Evolutionary conservation across 2,329 filamentous ascomycete species (phyloP).

Genomic region (Scopulariopsis brevicaulis): DNA sequence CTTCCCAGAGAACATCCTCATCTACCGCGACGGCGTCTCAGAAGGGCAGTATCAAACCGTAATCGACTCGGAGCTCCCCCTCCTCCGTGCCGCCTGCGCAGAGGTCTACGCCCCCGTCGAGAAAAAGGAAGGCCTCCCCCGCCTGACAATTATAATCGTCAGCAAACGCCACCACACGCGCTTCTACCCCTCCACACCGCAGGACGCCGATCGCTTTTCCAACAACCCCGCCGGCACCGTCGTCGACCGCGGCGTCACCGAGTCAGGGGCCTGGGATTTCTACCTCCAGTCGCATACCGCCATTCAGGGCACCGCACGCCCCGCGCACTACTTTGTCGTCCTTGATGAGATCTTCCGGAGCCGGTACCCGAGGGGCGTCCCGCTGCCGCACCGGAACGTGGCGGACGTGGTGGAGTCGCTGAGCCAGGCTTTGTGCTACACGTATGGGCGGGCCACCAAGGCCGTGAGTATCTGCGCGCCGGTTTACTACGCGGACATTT

Average conservation of each 20-base stretch:
- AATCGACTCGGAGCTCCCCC: slow-evolving; percentile 54
- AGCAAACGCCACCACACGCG: slow-evolving; percentile 85
- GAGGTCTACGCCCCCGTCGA: slow-evolving; percentile 7
- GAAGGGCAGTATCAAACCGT: slow-evolving; percentile 71
- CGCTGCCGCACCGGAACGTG: slow-evolving; percentile 21
- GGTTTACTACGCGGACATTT: slow-evolving; percentile 81
- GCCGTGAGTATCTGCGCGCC: slow-evolving; percentile 79
- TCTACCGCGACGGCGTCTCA: slow-evolving; percentile 84
- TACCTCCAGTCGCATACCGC: slow-evolving; percentile 73
- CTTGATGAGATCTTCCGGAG: slow-evolving; percentile 55
- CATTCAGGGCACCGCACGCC: slow-evolving; percentile 67
- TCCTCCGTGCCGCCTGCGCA: slow-evolving; percentile 52
- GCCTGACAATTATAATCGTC: slow-evolving; percentile 64
- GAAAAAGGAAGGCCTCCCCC: slow-evolving; percentile 31
- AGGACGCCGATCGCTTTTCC: slow-evolving; percentile 36
- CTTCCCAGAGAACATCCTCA: slow-evolving; percentile 62
- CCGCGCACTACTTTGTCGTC: slow-evolving; percentile 74
- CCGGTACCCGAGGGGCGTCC: slow-evolving; percentile 13
- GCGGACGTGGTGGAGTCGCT: slow-evolving; percentile 60
- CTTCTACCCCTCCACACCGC: slow-evolving; percentile 59
- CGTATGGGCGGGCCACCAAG: slow-evolving; percentile 76
- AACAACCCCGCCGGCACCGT: slow-evolving; percentile 70
- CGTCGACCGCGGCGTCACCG: slow-evolving; percentile 74
- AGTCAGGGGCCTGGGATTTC: slow-evolving; percentile 69
- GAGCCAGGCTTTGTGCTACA: slow-evolving; percentile 71